Evolutionary conservation across 2,329 filamentous ascomycete species (phyloP), one percentile per base, ranked within the genome.

Genomic region (Talaromyces islandicus): DNA sequence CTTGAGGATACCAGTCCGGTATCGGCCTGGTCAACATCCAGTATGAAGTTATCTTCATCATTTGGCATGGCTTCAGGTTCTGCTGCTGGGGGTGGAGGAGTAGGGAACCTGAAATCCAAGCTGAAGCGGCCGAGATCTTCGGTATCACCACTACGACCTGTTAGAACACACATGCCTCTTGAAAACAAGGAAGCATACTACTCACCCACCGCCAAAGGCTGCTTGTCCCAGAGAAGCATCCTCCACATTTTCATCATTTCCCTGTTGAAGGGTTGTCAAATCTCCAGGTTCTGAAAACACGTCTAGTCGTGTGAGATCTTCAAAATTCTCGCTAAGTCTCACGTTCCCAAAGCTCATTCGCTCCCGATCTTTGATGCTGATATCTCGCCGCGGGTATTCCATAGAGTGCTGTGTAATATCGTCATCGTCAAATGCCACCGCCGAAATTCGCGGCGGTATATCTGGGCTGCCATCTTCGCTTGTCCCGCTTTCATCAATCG

Each of bases 261-360:
- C 71, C 14, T 71, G 63, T n/a, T 69, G 70, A 35, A 64, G 66
- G 29, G 77, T 68, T 11, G 75, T 72, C 25, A 74, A 69, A 30
- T 79, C 78, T 14, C 66, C 72, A 21, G 60, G 67, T 30, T 77
- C 74, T 14, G 64, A 77, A 1, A 73, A 77, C 12, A 77, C 76
- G 57, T 80, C 79, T 9, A 80, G 62, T 58, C 77, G 73, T 19
- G 76, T 78, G 53, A 78, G 63, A 58, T 81, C 80, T 1, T 73
- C 79, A 64, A 83, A 83, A 59, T 78, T 73, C 60, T 83, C 82
- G 64, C 80, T 83, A 54, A 81, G 68, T 21, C 77, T 69, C 24
- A 72, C 68, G 55, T 70, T 73, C 12, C 72, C 75, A 57, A 75
- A 73, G 61, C 80, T 78, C 61, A 77, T 75, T 29, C 73, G 71